Conservation (phyloP, 2,329 filamentous ascomycete species). For the Harringtonia aguacate region DNA sequence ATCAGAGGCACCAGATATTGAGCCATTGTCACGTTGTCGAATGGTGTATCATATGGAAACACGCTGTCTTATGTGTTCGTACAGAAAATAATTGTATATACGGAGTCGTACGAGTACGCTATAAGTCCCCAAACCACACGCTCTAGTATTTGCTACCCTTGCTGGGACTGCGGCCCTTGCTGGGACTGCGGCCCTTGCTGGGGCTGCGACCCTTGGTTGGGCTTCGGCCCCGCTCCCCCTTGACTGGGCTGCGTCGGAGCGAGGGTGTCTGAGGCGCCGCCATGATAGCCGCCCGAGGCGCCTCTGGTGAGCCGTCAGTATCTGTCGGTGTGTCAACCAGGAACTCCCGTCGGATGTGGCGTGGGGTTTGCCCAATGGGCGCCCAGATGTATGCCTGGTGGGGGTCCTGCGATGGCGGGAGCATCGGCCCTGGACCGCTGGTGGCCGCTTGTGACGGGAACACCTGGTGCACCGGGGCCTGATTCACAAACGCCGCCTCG, state of each 20-base stretch:
- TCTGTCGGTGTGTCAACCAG: conserved; percentile 35
- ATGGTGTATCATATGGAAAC: neutral
- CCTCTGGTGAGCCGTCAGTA: conserved; percentile 37
- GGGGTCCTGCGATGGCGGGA: conserved; percentile 17
- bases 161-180: conserved; percentile 27
- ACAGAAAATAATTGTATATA: too few species aligned
- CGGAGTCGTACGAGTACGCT: too few species aligned
- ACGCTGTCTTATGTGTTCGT: neutral
- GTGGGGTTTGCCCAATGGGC: conserved; percentile 36
- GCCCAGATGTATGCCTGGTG: conserved; percentile 37
- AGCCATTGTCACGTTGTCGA: too few species aligned
- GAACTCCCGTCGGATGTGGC: conserved; percentile 29
- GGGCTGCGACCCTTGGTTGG: conserved; percentile 30
- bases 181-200: conserved; percentile 29
- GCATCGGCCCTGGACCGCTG: conserved; percentile 11
- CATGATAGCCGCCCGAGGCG: conserved; percentile 28
- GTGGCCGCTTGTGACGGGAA: conserved; percentile 18
- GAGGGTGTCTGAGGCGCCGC: conserved; percentile 35
- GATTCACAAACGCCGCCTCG: conserved; percentile 16
- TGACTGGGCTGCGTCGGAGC: conserved; percentile 35
- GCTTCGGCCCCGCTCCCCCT: conserved; percentile 36
- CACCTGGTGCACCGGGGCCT: conserved; percentile 8
- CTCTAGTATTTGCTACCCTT: conserved; percentile 23
- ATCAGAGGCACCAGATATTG: neutral
- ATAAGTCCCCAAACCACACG: too few species aligned